Evolutionary conservation across 345 rosid species (phyloP).

Genomic region (Linum lewisii): DNA sequence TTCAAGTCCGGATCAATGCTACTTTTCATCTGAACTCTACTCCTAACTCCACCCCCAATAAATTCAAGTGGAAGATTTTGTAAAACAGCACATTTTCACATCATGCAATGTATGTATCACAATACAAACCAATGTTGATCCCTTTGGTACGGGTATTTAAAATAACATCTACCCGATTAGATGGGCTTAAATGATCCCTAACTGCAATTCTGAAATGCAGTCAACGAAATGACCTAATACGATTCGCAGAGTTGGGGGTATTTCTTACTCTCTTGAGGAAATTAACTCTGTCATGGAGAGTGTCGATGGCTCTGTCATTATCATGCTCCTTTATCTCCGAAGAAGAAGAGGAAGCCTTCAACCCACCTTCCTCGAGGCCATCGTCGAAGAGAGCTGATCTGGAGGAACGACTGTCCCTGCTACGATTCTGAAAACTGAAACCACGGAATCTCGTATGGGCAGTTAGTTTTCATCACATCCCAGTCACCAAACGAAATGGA

Average conservation of each 20-base stretch:
- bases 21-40: too few relatives aligned
- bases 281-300: slow-evolving; percentile 59
- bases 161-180: too few relatives aligned
- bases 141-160: too few relatives aligned
- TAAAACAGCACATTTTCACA: too few relatives aligned
- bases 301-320: slow-evolving; percentile 56
- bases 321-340: slow-evolving; percentile 46
- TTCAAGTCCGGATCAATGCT: too few relatives aligned
- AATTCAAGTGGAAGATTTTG: too few relatives aligned
- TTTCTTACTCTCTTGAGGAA: slow-evolving; percentile 59
- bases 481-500: too few relatives aligned
- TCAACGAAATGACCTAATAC: not conserved
- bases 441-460: too few relatives aligned
- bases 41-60: too few relatives aligned
- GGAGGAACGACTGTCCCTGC: slow-evolving; percentile 60
- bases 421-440: not conserved
- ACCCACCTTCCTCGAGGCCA: slow-evolving; percentile 80
- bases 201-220: not conserved
- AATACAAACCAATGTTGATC: too few relatives aligned
- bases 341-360: slow-evolving; percentile 50
- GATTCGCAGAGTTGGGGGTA: not conserved
- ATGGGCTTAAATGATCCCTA: not conserved
- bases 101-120: too few relatives aligned
- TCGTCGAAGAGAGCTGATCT: slow-evolving; percentile 61
- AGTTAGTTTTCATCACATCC: too few relatives aligned